Conservation (phyloP, 192 early-diverging fungal species). For the Allomyces javanicus region DNA sequence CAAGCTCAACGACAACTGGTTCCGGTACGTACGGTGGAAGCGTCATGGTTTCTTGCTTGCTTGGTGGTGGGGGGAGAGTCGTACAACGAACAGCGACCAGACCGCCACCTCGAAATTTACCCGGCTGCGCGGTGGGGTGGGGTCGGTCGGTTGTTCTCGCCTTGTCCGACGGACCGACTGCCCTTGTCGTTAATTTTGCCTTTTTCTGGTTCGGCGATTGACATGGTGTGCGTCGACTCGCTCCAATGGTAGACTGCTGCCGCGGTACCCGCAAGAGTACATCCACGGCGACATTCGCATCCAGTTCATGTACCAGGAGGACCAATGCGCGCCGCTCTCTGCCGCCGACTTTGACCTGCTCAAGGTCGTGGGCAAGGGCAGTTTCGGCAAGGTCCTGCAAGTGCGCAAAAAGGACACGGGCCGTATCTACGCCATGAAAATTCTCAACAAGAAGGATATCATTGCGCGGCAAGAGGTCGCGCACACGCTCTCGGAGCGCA, state of each 20-base stretch:
- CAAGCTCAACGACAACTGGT: conserved; percentile 34
- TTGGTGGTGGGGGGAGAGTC: no score
- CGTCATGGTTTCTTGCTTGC: no score
- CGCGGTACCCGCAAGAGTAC: conserved; percentile 31
- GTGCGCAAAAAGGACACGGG: conserved; percentile 77
- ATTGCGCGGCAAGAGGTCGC: conserved; percentile 79
- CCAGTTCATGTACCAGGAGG: conserved; percentile 49
- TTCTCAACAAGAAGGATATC: conserved; percentile 80
- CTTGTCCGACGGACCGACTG: no score
- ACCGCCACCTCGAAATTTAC: no score
- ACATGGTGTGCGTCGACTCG: not conserved
- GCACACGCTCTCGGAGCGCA: conserved; percentile 84
- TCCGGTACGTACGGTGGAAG: conserved; percentile 5
- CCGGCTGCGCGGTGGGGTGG: no score
- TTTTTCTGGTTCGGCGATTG: not conserved
- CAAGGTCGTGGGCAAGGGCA: conserved; percentile 90
- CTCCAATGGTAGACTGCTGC: not conserved
- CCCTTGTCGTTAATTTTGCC: no score
- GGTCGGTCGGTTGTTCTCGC: no score
- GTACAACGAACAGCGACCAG: no score
- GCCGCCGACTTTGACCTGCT: conserved; percentile 85
- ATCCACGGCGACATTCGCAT: conserved; percentile 50
- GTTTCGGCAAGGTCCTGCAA: conserved; percentile 94
- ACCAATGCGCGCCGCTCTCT: conserved; percentile 47
- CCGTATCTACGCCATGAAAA: conserved; percentile 97